Percentiles rank a stretch among this genome's conserved stretches.
phyloP scores from a whole-genome alignment of 1,139 yeast species.

The Pichia kudriavzevii region DNA sequence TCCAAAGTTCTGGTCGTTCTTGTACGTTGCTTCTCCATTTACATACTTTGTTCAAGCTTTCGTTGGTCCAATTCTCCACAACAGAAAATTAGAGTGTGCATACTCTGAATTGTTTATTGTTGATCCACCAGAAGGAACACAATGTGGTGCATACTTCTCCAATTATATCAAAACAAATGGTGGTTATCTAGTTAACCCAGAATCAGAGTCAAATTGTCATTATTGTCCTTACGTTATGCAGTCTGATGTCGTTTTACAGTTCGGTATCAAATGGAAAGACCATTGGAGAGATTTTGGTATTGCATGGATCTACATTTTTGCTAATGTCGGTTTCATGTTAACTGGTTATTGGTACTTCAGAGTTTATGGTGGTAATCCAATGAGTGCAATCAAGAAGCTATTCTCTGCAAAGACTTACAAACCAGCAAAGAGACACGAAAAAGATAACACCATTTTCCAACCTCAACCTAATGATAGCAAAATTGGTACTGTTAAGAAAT shows the following conservation, averaged over 20 bases:
- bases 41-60: slow-evolving; percentile 52
- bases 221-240: slow-evolving; percentile 51
- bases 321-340: slow-evolving; percentile 32
- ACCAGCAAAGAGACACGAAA: slow-evolving; percentile 30
- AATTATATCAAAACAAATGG: slow-evolving; percentile 29
- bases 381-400: slow-evolving; percentile 4
- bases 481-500: slow-evolving; percentile 14
- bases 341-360: slow-evolving; percentile 16
- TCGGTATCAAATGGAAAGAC: slow-evolving; percentile 39
- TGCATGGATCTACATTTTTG: slow-evolving; percentile 45
- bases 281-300: slow-evolving; percentile 66
- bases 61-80: slow-evolving; percentile 45
- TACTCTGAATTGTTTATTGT: slow-evolving; percentile 41
- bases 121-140: slow-evolving; percentile 45
- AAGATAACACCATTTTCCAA: slow-evolving; percentile 31
- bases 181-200: slow-evolving; percentile 52
- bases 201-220: slow-evolving; percentile 44
- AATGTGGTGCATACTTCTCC: slow-evolving; percentile 48
- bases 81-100: slow-evolving; percentile 46
- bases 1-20: slow-evolving; percentile 46
- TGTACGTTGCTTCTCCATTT: slow-evolving; percentile 62
- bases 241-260: slow-evolving; percentile 41
- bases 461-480: slow-evolving; percentile 30
- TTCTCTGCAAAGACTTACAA: slow-evolving; percentile 9
- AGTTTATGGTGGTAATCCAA: slow-evolving; percentile 9